Base-by-base conservation (phyloP, 208 protist species). In the Blechomonas ayalai region DNA sequence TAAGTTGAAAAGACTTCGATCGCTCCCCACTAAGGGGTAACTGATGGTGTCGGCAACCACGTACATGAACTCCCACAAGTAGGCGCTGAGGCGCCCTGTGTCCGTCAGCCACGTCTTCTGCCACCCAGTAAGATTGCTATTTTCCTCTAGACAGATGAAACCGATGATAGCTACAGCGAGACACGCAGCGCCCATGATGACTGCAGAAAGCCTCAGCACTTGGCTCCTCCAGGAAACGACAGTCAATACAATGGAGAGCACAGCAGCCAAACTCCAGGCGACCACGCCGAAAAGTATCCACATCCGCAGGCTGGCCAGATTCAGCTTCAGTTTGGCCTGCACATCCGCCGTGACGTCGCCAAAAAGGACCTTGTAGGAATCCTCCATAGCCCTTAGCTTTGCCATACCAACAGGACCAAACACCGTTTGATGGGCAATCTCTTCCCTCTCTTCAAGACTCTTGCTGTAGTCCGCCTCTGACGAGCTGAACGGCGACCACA, bases 351-450 rank as follows among this genome's bases (percentile, higher is more conserved):
- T n/a, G n/a, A n/a, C n/a, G n/a, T n/a, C n/a, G n/a, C n/a, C n/a
- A n/a, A 51, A 10, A 12, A 42, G n/a, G 5, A 42, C n/a, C 31
- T 39, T 9, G 19, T 51, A 35, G 20, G 18, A 10, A 31, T 13
- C 28, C 29, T 41, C 45, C 24, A 40, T 19, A 12, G 23, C 19
- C 18, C 40, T 22, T 12, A 41, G 10, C 16, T 32, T 15, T 10
- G 15, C 23, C n/a, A 10, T 5, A 8, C 36, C 48, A 54, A 54
- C 43, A 12, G 48, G 18, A 15, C 48, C 48, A 29, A 47, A 29
- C 25, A 54, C 18, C 8, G 48, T 54, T 19, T 54, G 8, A 32
- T 27, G 6, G n/a, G 36, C 48, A 8, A 54, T 15, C 32, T 43
- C 37, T n/a, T 20, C n/a, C 36, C 27, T 20, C 18, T 54, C 37